These are phyloP conservation scores for Pseudocercospora fuligena DNA, from an alignment of 2,329 filamentous ascomycete species.

Conservation along the genomic window DNA sequence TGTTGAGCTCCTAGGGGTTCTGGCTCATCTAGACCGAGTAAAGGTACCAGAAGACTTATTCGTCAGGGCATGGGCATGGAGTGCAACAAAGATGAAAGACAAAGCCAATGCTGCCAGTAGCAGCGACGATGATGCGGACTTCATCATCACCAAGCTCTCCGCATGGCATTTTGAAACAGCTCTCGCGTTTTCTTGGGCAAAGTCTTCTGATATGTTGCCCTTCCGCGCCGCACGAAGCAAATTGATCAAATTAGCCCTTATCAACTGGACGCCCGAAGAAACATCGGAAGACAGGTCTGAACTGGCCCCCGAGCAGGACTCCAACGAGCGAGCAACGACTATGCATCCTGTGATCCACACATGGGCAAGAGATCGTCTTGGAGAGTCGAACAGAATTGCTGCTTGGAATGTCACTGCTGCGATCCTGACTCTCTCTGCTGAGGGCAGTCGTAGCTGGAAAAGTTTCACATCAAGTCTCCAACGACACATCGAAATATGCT, in stretches of 20 bases:
- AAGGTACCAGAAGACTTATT: neutral
- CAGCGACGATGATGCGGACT: neutral
- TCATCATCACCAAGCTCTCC: neutral
- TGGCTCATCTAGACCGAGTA: slow-evolving; percentile 4
- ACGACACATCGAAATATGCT: slow-evolving; percentile 1
- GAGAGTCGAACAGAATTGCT: neutral
- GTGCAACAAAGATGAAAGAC: too few species aligned
- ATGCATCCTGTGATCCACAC: slow-evolving; percentile 11
- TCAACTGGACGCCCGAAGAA: neutral
- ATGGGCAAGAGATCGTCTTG: slow-evolving; percentile 12
- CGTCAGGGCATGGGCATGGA: neutral
- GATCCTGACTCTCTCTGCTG: neutral
- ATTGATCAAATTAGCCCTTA: slow-evolving; percentile 3
- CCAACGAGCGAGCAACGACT: neutral
- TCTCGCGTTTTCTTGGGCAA: neutral
- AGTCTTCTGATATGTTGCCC: neutral
- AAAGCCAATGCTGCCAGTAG: too few species aligned
- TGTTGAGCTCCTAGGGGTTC: slow-evolving; percentile 4
- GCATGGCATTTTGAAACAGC: slow-evolving; percentile 2
- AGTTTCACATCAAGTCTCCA: neutral
- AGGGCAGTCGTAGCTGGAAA: neutral
- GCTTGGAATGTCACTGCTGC: slow-evolving; percentile 1
- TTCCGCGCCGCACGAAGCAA: neutral
- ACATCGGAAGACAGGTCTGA: too few species aligned
- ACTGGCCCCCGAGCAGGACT: too few species aligned